These are phyloP conservation scores for Rhodosporidiobolus odoratus DNA, from an alignment of 768 basidiomycete species.

Conservation along the genomic window DNA sequence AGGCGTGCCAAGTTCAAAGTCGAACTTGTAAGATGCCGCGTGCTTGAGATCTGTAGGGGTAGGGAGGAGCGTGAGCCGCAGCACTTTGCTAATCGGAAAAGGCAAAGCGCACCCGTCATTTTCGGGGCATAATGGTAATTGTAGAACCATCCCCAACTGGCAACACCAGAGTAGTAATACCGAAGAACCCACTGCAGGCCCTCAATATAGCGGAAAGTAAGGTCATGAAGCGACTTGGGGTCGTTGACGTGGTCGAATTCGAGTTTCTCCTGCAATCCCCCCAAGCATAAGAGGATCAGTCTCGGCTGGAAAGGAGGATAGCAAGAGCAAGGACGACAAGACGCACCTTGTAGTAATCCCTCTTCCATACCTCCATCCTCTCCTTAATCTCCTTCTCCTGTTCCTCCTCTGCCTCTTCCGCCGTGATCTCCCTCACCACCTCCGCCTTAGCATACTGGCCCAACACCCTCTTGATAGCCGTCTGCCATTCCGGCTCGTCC, in stretches of 20 bases:
- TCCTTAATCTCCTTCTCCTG: conserved; percentile 65
- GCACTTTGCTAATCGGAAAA: neutral
- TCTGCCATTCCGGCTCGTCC: conserved; percentile 55
- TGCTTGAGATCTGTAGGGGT: conserved; percentile 54
- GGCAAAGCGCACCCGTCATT: conserved; percentile 66
- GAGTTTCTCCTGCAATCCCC: conserved; percentile 65
- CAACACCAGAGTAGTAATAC: conserved; percentile 95
- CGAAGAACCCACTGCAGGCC: conserved; percentile 99
- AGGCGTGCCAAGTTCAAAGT: conserved; percentile 78
- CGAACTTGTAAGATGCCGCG: conserved; percentile 73
- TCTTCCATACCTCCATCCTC: conserved; percentile 91
- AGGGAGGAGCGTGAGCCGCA: neutral
- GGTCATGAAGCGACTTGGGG: conserved; percentile 60
- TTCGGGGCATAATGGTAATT: conserved; percentile 95
- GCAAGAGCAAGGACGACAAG: neutral
- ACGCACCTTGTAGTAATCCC: conserved; percentile 75
- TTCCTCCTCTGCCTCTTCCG: conserved; percentile 67
- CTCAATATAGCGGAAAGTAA: conserved; percentile 78
- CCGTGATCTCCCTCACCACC: conserved; percentile 59
- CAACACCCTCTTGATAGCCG: conserved; percentile 74
- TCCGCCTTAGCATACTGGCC: conserved; percentile 82
- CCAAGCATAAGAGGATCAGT: neutral
- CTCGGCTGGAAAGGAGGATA: neutral
- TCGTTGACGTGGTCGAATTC: conserved; percentile 66
- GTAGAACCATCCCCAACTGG: conserved; percentile 99